Evolutionary conservation across 768 basidiomycete genomes (phyloP).

Genomic region (Kondoa subrosea): DNA sequence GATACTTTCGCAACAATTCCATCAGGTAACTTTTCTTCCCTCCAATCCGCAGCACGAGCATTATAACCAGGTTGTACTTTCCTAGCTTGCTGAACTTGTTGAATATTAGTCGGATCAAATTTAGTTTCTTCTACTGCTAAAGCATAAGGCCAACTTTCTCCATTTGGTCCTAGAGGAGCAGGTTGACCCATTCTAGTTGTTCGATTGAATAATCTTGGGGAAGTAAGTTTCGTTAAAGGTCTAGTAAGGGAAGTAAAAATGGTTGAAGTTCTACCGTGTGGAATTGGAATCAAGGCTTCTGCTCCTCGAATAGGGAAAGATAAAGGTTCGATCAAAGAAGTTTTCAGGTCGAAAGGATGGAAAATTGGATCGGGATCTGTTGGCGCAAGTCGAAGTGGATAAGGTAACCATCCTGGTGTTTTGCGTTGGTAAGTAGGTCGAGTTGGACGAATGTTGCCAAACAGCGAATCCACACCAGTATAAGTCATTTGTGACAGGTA

Average conservation of each 20-base stretch:
- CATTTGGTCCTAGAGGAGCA: conserved; percentile 23
- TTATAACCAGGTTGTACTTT: neutral
- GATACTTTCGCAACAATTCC: neutral
- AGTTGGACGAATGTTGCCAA: neutral
- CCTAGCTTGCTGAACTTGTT: neutral
- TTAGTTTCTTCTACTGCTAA: conserved; percentile 2
- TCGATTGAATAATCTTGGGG: conserved; percentile 20
- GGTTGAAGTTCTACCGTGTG: neutral
- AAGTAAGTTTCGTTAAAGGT: neutral
- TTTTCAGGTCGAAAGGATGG: conserved; percentile 5
- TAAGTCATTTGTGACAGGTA: neutral
- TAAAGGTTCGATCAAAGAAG: neutral
- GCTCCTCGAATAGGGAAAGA: neutral
- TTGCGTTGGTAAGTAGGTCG: neutral
- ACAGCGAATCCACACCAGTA: neutral
- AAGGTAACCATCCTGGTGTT: conserved; percentile 3
- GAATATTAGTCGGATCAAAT: conserved; percentile 13
- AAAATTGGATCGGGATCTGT: neutral
- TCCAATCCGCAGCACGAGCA: neutral
- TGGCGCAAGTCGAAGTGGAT: neutral
- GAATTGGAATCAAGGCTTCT: neutral
- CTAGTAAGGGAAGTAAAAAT: neutral
- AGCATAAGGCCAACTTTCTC: conserved; percentile 22
- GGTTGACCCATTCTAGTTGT: conserved; percentile 26
- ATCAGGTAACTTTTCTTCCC: neutral